A percentile compares a stretch with the other conserved stretches of the same genome.
Conservation (phyloP, 163 green algal genomes). For the Coccomyxa subellipsoidea region DNA sequence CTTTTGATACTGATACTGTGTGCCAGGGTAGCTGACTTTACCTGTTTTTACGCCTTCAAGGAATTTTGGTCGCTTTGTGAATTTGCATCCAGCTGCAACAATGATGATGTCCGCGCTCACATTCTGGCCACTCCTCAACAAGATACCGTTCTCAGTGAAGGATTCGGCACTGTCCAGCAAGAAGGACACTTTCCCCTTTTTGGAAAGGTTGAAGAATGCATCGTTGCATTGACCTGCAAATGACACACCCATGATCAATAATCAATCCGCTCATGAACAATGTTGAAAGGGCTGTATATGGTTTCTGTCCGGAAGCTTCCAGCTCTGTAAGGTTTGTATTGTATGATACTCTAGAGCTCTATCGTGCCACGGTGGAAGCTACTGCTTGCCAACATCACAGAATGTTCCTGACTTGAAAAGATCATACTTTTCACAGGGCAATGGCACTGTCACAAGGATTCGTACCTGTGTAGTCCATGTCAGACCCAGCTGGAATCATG, state of each 20-base stretch:
- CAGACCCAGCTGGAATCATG: neutral
- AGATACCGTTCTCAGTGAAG: neutral
- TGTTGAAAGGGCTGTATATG: no score
- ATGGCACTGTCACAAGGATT: no score
- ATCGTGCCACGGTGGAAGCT: no score
- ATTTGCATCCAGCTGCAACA: neutral
- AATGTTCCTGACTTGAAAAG: no score
- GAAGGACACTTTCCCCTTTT: neutral
- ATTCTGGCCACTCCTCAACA: neutral
- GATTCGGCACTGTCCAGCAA: neutral
- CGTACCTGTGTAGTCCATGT: slow-evolving; percentile 6
- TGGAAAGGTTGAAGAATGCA: neutral
- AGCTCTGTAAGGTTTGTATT: no score
- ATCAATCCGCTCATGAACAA: neutral
- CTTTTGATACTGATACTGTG: no score
- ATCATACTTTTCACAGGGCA: no score
- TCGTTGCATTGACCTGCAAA: slow-evolving; percentile 1
- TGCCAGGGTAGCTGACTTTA: no score
- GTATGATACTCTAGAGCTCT: no score
- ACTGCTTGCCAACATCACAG: no score
- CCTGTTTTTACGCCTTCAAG: neutral
- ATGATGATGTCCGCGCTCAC: neutral
- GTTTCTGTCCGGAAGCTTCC: no score
- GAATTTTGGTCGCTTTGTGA: neutral
- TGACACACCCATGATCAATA: neutral